phyloP scores from a whole-genome alignment of 805 yeast genomes.

The Starmerella potacharoeniae region DNA sequence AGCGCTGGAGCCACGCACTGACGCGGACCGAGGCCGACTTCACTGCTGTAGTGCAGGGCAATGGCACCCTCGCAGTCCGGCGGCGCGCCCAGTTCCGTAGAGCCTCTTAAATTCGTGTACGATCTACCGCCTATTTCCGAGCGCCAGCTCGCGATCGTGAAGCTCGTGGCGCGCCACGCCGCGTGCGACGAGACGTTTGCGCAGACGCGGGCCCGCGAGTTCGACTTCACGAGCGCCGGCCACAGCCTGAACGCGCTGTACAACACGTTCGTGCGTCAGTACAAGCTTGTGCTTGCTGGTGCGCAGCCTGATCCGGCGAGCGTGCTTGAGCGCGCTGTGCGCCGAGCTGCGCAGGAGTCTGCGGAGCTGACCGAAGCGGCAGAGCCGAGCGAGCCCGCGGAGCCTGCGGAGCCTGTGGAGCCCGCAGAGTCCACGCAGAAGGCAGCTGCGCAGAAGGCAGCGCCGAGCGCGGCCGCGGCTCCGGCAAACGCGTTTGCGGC shows the following conservation, averaged over 20 bases:
- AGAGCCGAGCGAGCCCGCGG: background rate
- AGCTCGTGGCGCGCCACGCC: constrained; percentile 57
- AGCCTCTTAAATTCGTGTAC: constrained; percentile 8
- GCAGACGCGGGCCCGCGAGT: constrained; percentile 37
- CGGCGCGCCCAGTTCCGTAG: background rate
- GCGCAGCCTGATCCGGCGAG: constrained; percentile 21
- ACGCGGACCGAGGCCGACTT: too few species aligned
- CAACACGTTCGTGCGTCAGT: constrained; percentile 44
- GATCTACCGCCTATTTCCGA: constrained; percentile 37
- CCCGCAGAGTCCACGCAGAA: background rate
- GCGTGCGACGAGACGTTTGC: constrained; percentile 45
- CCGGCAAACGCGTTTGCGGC: constrained; percentile 25
- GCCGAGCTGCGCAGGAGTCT: constrained; percentile 1
- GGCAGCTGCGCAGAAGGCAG: background rate
- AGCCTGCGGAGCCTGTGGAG: background rate
- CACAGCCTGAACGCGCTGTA: constrained; percentile 55
- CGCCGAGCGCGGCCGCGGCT: background rate
- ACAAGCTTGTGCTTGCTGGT: constrained; percentile 32
- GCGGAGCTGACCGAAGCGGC: background rate
- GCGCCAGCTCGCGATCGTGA: constrained; percentile 57
- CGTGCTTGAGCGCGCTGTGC: constrained; percentile 15
- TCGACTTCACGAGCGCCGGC: constrained; percentile 48
- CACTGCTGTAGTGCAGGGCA: background rate
- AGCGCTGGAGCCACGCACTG: too few species aligned
- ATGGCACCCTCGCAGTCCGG: background rate